Conservation (phyloP, 495 filamentous ascomycete genomes). For the Corynascus novoguineensis region DNA sequence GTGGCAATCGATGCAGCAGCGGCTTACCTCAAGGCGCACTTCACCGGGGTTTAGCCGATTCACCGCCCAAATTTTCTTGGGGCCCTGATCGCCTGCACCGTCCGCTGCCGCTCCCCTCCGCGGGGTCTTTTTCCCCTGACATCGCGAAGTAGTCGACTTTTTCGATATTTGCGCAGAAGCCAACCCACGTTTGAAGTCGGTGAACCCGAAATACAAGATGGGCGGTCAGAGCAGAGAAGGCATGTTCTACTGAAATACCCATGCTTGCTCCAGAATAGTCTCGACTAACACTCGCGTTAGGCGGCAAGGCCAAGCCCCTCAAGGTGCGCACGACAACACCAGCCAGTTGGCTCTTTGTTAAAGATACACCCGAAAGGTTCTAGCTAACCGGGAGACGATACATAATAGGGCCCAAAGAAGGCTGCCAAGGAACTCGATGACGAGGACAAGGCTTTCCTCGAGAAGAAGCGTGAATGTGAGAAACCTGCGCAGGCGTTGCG, state of each 20-base stretch:
- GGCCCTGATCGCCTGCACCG: neutral
- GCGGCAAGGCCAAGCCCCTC: conserved; percentile 80
- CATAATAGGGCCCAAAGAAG: conserved; percentile 59
- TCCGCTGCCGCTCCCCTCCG: no score
- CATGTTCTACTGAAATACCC: conserved; percentile 21
- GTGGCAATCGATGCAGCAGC: neutral
- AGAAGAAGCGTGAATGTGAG: conserved; percentile 70
- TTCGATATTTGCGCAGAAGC: neutral
- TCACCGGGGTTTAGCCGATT: conserved; percentile 10
- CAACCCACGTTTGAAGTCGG: neutral
- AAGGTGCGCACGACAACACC: conserved; percentile 42
- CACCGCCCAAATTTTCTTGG: conserved; percentile 7
- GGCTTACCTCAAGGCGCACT: neutral
- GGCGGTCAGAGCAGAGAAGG: conserved; percentile 66
- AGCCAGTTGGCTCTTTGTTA: no score
- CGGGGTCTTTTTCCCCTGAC: neutral
- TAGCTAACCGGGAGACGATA: neutral
- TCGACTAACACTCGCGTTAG: conserved; percentile 37
- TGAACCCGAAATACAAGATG: conserved; percentile 39
- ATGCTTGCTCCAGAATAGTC: neutral
- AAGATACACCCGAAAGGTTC: neutral
- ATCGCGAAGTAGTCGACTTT: neutral
- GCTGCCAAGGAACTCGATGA: conserved; percentile 68
- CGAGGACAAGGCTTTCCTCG: conserved; percentile 66
- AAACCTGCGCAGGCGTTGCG: conserved; percentile 4